Conservation (phyloP, 257 asterid species). For the Galeopsis tetrahit region DNA sequence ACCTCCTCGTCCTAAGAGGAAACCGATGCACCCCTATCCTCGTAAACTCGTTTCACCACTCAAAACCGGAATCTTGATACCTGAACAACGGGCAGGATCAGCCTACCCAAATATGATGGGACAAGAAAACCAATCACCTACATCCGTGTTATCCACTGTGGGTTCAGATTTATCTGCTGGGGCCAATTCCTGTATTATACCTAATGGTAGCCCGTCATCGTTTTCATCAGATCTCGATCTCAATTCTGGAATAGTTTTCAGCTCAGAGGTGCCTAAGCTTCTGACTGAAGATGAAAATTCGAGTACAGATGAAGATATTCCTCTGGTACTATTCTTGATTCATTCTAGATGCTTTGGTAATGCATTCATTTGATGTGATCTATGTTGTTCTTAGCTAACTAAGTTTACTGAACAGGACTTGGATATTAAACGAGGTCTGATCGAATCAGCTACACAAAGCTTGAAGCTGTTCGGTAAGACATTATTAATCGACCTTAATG, state of each 20-base stretch:
- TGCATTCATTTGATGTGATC: background rate
- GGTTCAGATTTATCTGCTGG: slow-evolving; percentile 60
- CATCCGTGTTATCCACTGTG: slow-evolving; percentile 64
- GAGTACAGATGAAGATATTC: slow-evolving; percentile 48
- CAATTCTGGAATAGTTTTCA: slow-evolving; percentile 19
- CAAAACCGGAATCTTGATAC: slow-evolving; percentile 41
- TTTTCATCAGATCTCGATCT: slow-evolving; percentile 50
- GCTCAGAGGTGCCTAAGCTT: slow-evolving; percentile 41
- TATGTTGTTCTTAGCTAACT: slow-evolving; percentile 25
- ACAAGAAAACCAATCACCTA: slow-evolving; percentile 75
- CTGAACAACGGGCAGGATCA: slow-evolving; percentile 42
- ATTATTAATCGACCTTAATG: slow-evolving; percentile 50
- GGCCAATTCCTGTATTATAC: slow-evolving; percentile 40
- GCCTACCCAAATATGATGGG: slow-evolving; percentile 38
- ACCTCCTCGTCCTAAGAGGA: slow-evolving; percentile 97
- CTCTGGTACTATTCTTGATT: slow-evolving; percentile 47
- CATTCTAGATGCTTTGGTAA: background rate
- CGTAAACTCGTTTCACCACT: slow-evolving; percentile 60
- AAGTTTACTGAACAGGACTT: slow-evolving; percentile 47
- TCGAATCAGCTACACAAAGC: slow-evolving; percentile 50
- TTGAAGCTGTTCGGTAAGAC: slow-evolving; percentile 92
- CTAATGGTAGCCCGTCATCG: slow-evolving; percentile 50
- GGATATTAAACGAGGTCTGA: slow-evolving; percentile 52
- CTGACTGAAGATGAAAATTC: slow-evolving; percentile 47
- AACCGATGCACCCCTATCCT: slow-evolving; percentile 96